A percentile compares a stretch with the other conserved stretches of the same genome.
These are phyloP conservation scores for Jamesozyma rosinii DNA, from an alignment of 805 yeast genomes.

Conservation along the genomic window DNA sequence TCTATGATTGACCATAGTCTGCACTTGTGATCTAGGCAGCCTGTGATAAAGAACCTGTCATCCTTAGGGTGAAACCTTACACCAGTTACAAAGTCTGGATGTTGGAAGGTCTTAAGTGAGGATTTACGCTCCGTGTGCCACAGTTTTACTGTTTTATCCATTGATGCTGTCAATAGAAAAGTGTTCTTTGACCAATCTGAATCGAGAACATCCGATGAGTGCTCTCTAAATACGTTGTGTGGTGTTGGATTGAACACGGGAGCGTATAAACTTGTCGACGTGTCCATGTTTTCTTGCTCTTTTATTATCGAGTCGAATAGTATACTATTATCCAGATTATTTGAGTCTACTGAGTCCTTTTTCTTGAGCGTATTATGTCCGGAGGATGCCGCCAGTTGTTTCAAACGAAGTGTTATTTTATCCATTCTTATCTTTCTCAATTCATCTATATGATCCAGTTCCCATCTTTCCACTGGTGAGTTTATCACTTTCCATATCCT, in stretches of 20 bases:
- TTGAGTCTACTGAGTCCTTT: background rate
- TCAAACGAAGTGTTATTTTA: constrained; percentile 2
- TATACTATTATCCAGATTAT: background rate
- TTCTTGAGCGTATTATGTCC: constrained; percentile 1
- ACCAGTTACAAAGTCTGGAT: constrained; percentile 75
- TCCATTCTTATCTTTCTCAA: constrained; percentile 7
- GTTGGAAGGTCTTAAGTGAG: constrained; percentile 55
- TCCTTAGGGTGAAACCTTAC: constrained; percentile 76
- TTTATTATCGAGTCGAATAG: background rate
- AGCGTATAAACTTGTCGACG: constrained; percentile 37
- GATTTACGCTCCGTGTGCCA: constrained; percentile 73
- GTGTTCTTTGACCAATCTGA: constrained; percentile 84
- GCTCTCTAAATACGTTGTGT: constrained; percentile 51
- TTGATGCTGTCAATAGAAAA: constrained; percentile 69
- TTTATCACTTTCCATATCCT: constrained; percentile 74
- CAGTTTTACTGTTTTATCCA: constrained; percentile 72
- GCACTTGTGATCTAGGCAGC: constrained; percentile 66
- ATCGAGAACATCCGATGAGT: constrained; percentile 59
- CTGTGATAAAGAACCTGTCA: constrained; percentile 77
- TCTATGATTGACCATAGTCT: constrained; percentile 85
- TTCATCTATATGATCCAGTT: constrained; percentile 22
- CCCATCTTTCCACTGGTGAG: constrained; percentile 59
- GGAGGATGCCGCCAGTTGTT: constrained; percentile 2
- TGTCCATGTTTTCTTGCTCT: background rate
- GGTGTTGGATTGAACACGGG: constrained; percentile 75